Evolutionary conservation across 176 grass and related monocot genomes (phyloP), one percentile per base, ranked within the genome.

Genomic region (Oryza rufipogon): DNA sequence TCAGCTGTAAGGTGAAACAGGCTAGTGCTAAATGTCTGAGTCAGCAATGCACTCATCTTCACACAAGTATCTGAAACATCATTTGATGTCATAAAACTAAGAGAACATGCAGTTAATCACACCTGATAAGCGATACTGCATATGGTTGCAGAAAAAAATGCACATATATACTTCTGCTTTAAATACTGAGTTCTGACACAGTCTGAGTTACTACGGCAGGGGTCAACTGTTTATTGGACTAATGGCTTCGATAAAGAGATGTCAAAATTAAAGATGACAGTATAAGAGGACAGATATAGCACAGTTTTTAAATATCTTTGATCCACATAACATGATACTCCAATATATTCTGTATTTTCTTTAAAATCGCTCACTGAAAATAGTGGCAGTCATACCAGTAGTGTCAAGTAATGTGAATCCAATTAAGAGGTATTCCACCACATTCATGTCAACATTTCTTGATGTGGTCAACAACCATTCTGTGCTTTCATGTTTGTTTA

Each of bases 371-470:
- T 28, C 48, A 30, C 44, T 42, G 48, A 79, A 52, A 73, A 46
- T 0, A 39, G 30, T 84, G 51, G 30, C 65, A 54, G 11, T 25
- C 30, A 17, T 67, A 39, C 74, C 13, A 66, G 38, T 13, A 60
- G 32, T 69, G 34, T 23, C 47, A 39, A 77, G 23, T 33, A 36
- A 64, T 47, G n/a, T 72, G 51, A 79, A 72, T 36, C 7, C 28
- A 72, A 38, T 4, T 0, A 38, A 72, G 64, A 54, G 41, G 41
- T 32, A 77, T 19, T 23, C 2, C 11, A 42, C 1, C 16, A 45
- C 36, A 68, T 75, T 83, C 30, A 72, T 47, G 51, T 32, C 41
- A 88, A 38, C 28, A 54, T 48, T 78, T 71, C 6, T 49, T 77
- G 41, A 49, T 5, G 12, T 9, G 20, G 71, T 52, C 13, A 47